A percentile compares a stretch with the other conserved stretches of the same genome.
These are phyloP conservation scores for Macrolepiota albuminosa DNA, from an alignment of 768 basidiomycete genomes.

Conservation along the genomic window DNA sequence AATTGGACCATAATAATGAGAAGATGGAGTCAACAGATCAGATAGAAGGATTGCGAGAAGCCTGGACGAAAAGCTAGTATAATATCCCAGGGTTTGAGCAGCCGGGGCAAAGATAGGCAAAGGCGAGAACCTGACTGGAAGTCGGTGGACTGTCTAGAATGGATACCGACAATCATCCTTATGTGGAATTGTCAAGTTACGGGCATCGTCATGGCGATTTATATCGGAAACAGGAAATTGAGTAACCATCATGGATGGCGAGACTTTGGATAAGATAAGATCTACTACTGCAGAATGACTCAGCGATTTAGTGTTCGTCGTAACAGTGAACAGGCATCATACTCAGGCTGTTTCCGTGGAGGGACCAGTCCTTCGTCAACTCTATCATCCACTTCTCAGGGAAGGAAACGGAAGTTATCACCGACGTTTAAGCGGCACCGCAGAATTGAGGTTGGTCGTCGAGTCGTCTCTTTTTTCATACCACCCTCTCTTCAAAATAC, in stretches of 20 bases:
- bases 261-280: not conserved
- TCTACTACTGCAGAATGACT: not conserved
- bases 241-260: too few relatives aligned
- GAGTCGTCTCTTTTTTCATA: not conserved
- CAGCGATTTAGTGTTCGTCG: not conserved
- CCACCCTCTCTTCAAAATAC: not conserved
- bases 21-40: not conserved
- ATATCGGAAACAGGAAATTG: not conserved
- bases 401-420: not conserved
- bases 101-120: not conserved
- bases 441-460: too few relatives aligned
- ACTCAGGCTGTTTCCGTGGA: too few relatives aligned
- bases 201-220: not conserved
- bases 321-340: too few relatives aligned
- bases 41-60: not conserved
- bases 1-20: not conserved
- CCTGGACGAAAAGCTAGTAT: not conserved
- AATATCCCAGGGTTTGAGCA: not conserved
- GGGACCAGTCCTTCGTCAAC: too few relatives aligned
- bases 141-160: not conserved
- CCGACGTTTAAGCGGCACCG: not conserved
- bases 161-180: not conserved
- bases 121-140: not conserved
- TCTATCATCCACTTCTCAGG: too few relatives aligned
- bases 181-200: not conserved